These are phyloP conservation scores for Penicillium hesseltinei DNA, from an alignment of 2,329 filamentous ascomycete species.

Conservation along the genomic window DNA sequence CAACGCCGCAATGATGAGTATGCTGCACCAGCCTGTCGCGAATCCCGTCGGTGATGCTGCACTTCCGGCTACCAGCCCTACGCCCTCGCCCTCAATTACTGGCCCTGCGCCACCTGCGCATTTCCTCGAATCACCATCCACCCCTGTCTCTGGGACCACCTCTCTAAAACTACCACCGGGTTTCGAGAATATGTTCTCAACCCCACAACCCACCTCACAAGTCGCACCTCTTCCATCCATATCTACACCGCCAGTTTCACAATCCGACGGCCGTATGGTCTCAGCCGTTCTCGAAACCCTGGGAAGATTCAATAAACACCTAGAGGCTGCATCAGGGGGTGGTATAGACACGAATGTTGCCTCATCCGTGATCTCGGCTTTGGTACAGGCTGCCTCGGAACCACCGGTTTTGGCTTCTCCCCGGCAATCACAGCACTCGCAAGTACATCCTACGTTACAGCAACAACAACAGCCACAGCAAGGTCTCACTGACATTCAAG, in stretches of 20 bases:
- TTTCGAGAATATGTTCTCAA: conserved; percentile 41
- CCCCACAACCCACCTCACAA: conserved; percentile 11
- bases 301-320: conserved; percentile 38
- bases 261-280: conserved; percentile 28
- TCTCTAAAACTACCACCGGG: conserved; percentile 35
- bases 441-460: neutral
- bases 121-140: conserved; percentile 9
- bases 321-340: conserved; percentile 27
- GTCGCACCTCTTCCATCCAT: neutral
- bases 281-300: conserved; percentile 38
- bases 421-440: neutral
- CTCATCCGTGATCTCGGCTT: conserved; percentile 26
- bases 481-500: conserved; percentile 5
- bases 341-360: conserved; percentile 7
- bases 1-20: neutral
- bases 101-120: conserved; percentile 1
- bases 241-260: conserved; percentile 13
- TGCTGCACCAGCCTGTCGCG: conserved; percentile 8
- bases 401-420: neutral
- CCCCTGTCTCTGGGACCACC: neutral
- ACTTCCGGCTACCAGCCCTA: neutral
- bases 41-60: conserved; percentile 8
- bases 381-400: conserved; percentile 20
- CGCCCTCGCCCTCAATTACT: conserved; percentile 4
- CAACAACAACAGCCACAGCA: neutral